Evolutionary conservation across 2,329 filamentous ascomycete genomes (phyloP).

Genomic region (Penicillium sp.): DNA sequence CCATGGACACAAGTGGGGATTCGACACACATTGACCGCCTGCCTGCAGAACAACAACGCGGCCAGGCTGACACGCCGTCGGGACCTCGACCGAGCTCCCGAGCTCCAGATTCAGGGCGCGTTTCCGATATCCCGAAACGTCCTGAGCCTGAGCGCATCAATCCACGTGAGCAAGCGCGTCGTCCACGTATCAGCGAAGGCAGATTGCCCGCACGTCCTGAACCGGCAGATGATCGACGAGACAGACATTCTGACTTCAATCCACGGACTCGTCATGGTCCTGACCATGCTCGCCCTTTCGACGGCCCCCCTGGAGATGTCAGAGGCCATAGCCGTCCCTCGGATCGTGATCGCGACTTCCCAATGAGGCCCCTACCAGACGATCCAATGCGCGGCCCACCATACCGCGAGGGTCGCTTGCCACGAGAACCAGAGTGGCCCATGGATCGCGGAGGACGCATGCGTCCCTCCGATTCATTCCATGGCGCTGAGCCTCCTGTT

Average conservation of each 20-base stretch:
- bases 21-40: constrained; percentile 1
- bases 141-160: constrained; percentile 39
- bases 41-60: constrained; percentile 8
- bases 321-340: constrained; percentile 38
- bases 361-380: constrained; percentile 34
- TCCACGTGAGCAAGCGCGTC: constrained; percentile 34
- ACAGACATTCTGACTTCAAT: constrained; percentile 40
- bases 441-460: constrained; percentile 36
- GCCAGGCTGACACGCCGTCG: constrained; percentile 14
- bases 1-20: constrained; percentile 14
- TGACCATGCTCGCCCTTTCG: constrained; percentile 38
- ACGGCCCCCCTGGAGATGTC: constrained; percentile 33
- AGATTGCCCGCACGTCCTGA: constrained; percentile 42
- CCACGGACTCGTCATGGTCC: constrained; percentile 37
- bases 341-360: constrained; percentile 39
- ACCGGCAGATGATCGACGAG: constrained; percentile 39
- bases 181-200: constrained; percentile 39
- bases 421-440: constrained; percentile 39
- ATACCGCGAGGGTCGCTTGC: constrained; percentile 36
- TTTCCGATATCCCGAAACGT: constrained; percentile 38
- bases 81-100: constrained; percentile 29
- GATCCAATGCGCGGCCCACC: constrained; percentile 41
- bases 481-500: constrained; percentile 29
- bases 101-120: constrained; percentile 30
- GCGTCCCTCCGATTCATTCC: constrained; percentile 33